phyloP scores from a whole-genome alignment of 768 basidiomycete genomes.

The Leccinum aurantiacum region DNA sequence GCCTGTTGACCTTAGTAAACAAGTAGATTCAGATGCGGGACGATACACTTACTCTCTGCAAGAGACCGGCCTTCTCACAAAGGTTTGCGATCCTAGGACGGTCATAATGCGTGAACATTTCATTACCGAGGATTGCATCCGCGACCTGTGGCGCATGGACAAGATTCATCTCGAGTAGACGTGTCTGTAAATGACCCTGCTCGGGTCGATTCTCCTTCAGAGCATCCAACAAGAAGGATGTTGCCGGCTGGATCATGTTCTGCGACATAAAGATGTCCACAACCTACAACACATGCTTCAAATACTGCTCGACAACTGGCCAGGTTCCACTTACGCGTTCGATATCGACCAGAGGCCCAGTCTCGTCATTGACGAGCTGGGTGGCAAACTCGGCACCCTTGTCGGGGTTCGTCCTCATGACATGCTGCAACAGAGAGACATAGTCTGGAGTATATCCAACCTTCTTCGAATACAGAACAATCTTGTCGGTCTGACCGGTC shows the following conservation, averaged over 20 bases:
- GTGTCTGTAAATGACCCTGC: constrained; percentile 93
- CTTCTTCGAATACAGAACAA: constrained; percentile 95
- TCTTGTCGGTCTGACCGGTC: constrained; percentile 98
- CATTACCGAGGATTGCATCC: constrained; percentile 97
- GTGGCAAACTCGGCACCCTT: constrained; percentile 98
- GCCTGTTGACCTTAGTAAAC: constrained; percentile 55
- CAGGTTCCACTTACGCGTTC: constrained; percentile 62
- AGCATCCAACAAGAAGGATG: constrained; percentile 95
- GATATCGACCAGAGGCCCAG: constrained; percentile 88
- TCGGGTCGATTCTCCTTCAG: constrained; percentile 98
- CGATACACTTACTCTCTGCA: constrained; percentile 72
- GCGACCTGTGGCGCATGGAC: constrained; percentile 98
- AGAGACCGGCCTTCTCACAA: constrained; percentile 95
- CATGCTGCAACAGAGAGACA: constrained; percentile 86
- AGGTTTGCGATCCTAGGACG: constrained; percentile 95
- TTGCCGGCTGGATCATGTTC: constrained; percentile 99
- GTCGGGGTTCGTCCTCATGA: constrained; percentile 95
- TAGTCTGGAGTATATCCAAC: constrained; percentile 94
- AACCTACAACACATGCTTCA: constrained; percentile 47
- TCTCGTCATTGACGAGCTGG: constrained; percentile 90
- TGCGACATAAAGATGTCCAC: constrained; percentile 99
- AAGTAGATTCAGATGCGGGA: background rate
- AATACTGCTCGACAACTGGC: background rate
- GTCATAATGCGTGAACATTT: constrained; percentile 98
- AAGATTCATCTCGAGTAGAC: constrained; percentile 96